Percentiles rank a stretch among this genome's conserved stretches.
Evolutionary conservation across 306 rosid genomes (phyloP).

Genomic region (Oxytropis ochrocephala): DNA sequence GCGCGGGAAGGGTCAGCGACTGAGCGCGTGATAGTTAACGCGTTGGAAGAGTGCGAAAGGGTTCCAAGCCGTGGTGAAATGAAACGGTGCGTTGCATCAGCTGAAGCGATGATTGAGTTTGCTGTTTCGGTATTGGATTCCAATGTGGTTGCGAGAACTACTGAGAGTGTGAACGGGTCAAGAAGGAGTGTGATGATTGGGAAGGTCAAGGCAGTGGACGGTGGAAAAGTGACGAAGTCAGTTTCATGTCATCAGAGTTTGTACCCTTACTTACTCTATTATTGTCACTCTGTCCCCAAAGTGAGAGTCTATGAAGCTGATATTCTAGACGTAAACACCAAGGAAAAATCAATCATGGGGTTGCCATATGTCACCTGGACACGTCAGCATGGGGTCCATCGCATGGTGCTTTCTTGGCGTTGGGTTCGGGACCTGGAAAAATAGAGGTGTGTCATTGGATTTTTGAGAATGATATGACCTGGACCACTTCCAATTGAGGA

Average conservation of each 20-base stretch:
- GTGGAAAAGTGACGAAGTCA: slow-evolving; percentile 59
- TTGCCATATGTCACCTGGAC: slow-evolving; percentile 79
- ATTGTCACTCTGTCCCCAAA: slow-evolving; percentile 78
- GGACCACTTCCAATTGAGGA: slow-evolving; percentile 40
- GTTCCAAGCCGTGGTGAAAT: slow-evolving; percentile 58
- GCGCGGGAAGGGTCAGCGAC: slow-evolving; percentile 35
- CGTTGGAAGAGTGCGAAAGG: slow-evolving; percentile 63
- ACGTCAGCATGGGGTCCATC: slow-evolving; percentile 68
- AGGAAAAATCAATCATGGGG: slow-evolving; percentile 34
- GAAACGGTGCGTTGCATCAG: slow-evolving; percentile 69
- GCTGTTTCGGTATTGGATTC: slow-evolving; percentile 45
- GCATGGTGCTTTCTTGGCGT: slow-evolving; percentile 69
- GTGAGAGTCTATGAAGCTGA: slow-evolving; percentile 76
- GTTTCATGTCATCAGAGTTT: slow-evolving; percentile 88
- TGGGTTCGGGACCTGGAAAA: slow-evolving; percentile 28
- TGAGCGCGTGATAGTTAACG: slow-evolving; percentile 36
- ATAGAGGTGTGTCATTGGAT: slow-evolving; percentile 37
- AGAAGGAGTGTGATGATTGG: slow-evolving; percentile 51
- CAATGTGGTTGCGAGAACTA: slow-evolving; percentile 34
- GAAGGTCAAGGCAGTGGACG: slow-evolving; percentile 37
- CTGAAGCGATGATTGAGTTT: slow-evolving; percentile 74
- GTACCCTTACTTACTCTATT: slow-evolving; percentile 79
- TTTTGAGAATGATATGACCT: slow-evolving; percentile 65
- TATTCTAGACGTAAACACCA: slow-evolving; percentile 33
- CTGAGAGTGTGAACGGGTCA: slow-evolving; percentile 51